Conservation (phyloP, 805 yeast species). For the Zygosaccharomyces bailii region DNA sequence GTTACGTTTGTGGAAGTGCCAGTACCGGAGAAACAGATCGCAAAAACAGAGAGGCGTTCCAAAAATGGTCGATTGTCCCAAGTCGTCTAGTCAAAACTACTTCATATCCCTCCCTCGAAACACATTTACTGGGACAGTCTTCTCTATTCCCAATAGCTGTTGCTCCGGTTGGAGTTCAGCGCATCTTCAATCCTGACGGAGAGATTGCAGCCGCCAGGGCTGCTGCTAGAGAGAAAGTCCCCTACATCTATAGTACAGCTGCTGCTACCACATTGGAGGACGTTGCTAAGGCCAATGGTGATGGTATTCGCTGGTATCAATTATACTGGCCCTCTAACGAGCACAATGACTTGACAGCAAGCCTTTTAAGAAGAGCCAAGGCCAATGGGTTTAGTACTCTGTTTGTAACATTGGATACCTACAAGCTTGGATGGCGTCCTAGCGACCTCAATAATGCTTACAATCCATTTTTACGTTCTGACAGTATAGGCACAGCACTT, state of each 20-base stretch:
- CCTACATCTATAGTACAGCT: constrained; percentile 35
- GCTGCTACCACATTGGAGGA: constrained; percentile 40
- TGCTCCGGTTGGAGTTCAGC: constrained; percentile 31
- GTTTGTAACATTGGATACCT: constrained; percentile 53
- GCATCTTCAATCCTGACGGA: constrained; percentile 24
- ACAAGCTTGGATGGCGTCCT: constrained; percentile 35
- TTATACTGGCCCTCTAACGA: constrained; percentile 43
- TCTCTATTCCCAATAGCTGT: constrained; percentile 23
- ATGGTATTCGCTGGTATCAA: constrained; percentile 47
- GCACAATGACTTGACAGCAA: constrained; percentile 30
- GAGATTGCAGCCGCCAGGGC: constrained; percentile 29
- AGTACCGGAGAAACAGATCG: constrained; percentile 16
- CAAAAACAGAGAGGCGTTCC: constrained; percentile 15
- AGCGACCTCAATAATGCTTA: constrained; percentile 26
- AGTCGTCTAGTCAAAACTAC: constrained; percentile 15
- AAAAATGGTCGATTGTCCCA: constrained; percentile 17
- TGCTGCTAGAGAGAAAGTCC: constrained; percentile 24
- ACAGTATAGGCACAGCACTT: constrained; percentile 24
- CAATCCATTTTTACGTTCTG: constrained; percentile 26
- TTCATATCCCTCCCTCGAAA: constrained; percentile 11
- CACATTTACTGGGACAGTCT: constrained; percentile 20
- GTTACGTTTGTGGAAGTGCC: constrained; percentile 18
- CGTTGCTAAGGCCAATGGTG: constrained; percentile 33
- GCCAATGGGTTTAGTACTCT: constrained; percentile 43
- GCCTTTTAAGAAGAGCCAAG: constrained; percentile 39